Conservation (phyloP, 495 filamentous ascomycete species). For the Penicillium salamii region DNA sequence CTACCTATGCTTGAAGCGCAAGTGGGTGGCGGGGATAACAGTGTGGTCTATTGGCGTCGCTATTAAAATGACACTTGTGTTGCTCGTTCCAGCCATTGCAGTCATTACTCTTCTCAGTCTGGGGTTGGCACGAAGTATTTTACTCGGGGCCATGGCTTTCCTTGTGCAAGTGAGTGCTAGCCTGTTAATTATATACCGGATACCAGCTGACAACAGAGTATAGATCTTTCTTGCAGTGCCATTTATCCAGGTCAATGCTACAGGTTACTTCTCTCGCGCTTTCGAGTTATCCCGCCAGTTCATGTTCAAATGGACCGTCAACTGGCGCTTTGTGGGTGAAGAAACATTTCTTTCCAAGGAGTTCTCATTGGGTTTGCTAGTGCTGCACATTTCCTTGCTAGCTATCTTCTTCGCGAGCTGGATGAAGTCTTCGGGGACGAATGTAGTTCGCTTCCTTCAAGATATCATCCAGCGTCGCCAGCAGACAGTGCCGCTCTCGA, state of each 20-base stretch:
- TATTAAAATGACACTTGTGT: slow-evolving; percentile 88
- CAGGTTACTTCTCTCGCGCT: slow-evolving; percentile 71
- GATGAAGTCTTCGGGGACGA: slow-evolving; percentile 49
- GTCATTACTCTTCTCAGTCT: slow-evolving; percentile 67
- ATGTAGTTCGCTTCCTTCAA: slow-evolving; percentile 49
- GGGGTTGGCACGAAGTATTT: slow-evolving; percentile 59
- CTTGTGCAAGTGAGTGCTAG: slow-evolving; percentile 61
- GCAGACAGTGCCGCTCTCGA: slow-evolving; percentile 59
- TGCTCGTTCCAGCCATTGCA: slow-evolving; percentile 76
- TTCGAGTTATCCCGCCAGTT: slow-evolving; percentile 90
- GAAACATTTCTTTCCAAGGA: slow-evolving; percentile 71
- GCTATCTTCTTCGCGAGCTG: slow-evolving; percentile 58
- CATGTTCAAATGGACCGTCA: slow-evolving; percentile 97
- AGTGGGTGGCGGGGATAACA: slow-evolving; percentile 68
- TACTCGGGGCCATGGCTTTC: slow-evolving; percentile 64
- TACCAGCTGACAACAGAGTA: slow-evolving; percentile 8
- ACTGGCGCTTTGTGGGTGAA: slow-evolving; percentile 91
- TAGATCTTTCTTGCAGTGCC: slow-evolving; percentile 67
- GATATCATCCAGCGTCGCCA: slow-evolving; percentile 51
- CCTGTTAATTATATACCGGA: neutral
- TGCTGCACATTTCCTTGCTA: slow-evolving; percentile 65
- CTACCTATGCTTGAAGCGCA: slow-evolving; percentile 66
- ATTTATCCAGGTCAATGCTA: slow-evolving; percentile 65
- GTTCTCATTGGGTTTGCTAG: slow-evolving; percentile 68
- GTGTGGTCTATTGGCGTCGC: slow-evolving; percentile 77